These are phyloP conservation scores for Phytopythium ostracodes DNA, from an alignment of 352 stramenopile species.

Conservation along the genomic window DNA sequence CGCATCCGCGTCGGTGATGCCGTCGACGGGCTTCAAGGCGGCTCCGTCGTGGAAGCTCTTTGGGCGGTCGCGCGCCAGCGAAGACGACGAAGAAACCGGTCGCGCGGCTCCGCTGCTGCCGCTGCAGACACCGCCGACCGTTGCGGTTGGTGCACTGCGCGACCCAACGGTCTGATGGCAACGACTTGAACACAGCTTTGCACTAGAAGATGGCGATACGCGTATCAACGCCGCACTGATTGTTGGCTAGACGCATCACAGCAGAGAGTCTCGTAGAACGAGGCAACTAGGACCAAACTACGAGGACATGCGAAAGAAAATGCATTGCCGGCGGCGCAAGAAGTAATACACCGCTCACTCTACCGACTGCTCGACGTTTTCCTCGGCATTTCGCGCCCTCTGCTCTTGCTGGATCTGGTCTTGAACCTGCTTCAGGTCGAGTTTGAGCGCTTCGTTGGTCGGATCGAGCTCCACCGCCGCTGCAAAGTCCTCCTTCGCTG, in stretches of 20 bases:
- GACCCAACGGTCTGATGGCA: background rate
- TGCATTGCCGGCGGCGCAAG: background rate
- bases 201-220: background rate
- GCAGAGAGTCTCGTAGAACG: too few species aligned
- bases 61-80: background rate
- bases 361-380: background rate
- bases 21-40: background rate
- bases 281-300: background rate
- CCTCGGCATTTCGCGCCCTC: background rate
- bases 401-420: constrained; percentile 7
- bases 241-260: too few species aligned
- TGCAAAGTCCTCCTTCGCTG: constrained; percentile 56
- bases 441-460: constrained; percentile 39
- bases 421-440: constrained; percentile 42
- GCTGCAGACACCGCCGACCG: background rate
- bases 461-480: constrained; percentile 58
- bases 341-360: background rate
- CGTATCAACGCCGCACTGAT: too few species aligned
- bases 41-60: constrained; percentile 6
- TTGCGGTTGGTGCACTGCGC: background rate
- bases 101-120: background rate
- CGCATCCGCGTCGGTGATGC: background rate
- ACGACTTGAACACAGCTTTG: too few species aligned
- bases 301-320: constrained; percentile 5
- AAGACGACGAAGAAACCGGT: constrained; percentile 6